These are phyloP conservation scores for Claviceps purpurea DNA, from an alignment of 2,329 filamentous ascomycete species.

Conservation along the genomic window DNA sequence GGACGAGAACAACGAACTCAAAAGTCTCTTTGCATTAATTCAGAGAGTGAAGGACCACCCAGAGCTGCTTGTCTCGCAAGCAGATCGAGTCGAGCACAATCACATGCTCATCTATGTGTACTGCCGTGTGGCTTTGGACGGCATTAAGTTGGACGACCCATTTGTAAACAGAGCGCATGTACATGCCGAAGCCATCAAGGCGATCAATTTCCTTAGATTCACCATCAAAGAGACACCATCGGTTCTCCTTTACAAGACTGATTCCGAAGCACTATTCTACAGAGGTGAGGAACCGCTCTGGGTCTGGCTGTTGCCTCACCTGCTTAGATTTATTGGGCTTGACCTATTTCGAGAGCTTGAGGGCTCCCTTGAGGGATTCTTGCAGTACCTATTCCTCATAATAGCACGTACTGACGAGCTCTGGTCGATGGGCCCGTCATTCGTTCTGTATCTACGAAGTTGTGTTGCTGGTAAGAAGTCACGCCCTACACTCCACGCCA, in stretches of 20 bases:
- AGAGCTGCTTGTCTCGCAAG: constrained; percentile 41
- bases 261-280: constrained; percentile 30
- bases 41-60: constrained; percentile 39
- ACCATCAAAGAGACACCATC: constrained; percentile 63
- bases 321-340: constrained; percentile 44
- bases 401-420: constrained; percentile 29
- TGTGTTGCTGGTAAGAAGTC: constrained; percentile 27
- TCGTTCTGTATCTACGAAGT: constrained; percentile 35
- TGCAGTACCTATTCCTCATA: constrained; percentile 33
- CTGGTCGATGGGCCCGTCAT: constrained; percentile 33
- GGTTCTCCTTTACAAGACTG: constrained; percentile 40
- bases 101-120: constrained; percentile 79
- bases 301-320: constrained; percentile 48
- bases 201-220: constrained; percentile 62
- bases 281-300: constrained; percentile 50
- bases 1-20: constrained; percentile 60
- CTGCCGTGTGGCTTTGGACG: constrained; percentile 63
- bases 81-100: constrained; percentile 62
- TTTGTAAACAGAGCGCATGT: constrained; percentile 46
- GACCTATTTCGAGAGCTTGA: constrained; percentile 32
- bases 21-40: constrained; percentile 49
- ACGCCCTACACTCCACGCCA: constrained; percentile 1
- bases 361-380: constrained; percentile 38
- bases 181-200: constrained; percentile 50
- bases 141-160: constrained; percentile 52